These are phyloP conservation scores for Fibroporia radiculosa DNA, from an alignment of 768 basidiomycete species.

Conservation along the genomic window DNA sequence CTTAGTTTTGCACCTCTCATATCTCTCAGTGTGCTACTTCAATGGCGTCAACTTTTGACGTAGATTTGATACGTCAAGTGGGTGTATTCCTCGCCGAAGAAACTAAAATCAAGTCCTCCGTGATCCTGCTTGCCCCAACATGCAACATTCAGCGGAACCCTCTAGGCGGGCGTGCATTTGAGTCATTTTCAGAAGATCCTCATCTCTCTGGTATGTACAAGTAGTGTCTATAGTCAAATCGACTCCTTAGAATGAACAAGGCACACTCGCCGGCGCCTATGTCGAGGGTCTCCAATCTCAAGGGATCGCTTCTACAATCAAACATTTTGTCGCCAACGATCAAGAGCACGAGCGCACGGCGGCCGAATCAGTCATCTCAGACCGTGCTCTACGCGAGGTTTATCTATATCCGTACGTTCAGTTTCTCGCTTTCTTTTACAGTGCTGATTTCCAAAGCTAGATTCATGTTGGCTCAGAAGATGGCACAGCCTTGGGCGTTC, in stretches of 20 bases:
- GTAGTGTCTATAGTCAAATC: background rate
- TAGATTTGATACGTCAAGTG: conserved; percentile 43
- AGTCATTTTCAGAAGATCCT: conserved; percentile 69
- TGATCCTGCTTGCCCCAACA: conserved; percentile 62
- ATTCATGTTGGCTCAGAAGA: conserved; percentile 62
- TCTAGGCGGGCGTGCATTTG: conserved; percentile 55
- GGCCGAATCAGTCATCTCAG: conserved; percentile 55
- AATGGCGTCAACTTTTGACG: conserved; percentile 64
- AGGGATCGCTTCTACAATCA: conserved; percentile 63
- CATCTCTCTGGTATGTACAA: conserved; percentile 43
- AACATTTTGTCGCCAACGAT: conserved; percentile 70
- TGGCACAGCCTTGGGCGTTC: conserved; percentile 53
- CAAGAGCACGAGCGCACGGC: conserved; percentile 67
- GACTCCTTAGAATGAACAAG: conserved; percentile 21
- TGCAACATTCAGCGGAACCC: conserved; percentile 69
- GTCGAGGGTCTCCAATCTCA: conserved; percentile 60
- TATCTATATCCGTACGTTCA: conserved; percentile 60
- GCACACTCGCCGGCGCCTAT: conserved; percentile 55
- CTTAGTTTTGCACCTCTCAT: background rate
- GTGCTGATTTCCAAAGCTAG: conserved; percentile 27
- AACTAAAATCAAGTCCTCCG: conserved; percentile 56
- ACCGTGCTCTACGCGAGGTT: conserved; percentile 61
- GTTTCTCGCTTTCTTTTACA: background rate
- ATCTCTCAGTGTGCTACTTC: conserved; percentile 52
- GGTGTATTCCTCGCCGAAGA: conserved; percentile 58